A percentile compares a stretch with the other conserved stretches of the same genome.
These are phyloP conservation scores for Triangularia verruculosa DNA, from an alignment of 2,329 filamentous ascomycete species.

Conservation along the genomic window DNA sequence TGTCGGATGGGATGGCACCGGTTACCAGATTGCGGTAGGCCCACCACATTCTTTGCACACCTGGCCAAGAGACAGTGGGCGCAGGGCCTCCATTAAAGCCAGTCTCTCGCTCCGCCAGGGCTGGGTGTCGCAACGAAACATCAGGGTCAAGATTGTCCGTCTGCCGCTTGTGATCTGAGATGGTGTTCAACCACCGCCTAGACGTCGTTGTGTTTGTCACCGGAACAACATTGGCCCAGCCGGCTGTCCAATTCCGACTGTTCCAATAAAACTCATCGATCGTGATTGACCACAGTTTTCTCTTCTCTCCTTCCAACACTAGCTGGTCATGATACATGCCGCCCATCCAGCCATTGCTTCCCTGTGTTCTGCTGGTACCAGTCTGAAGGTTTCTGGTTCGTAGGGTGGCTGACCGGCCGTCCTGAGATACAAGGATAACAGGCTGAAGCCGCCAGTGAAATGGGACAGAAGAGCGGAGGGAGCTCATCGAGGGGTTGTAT, in stretches of 20 bases:
- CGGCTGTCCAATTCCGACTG: constrained; percentile 14
- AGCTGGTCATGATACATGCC: constrained; percentile 24
- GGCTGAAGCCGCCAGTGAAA: constrained; percentile 22
- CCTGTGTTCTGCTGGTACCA: constrained; percentile 8
- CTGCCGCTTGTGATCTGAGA: not conserved
- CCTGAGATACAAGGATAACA: constrained; percentile 17
- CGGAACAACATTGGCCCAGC: constrained; percentile 15
- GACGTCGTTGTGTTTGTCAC: not conserved
- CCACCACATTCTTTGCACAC: constrained; percentile 21
- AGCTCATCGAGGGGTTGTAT: not conserved
- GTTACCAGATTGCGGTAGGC: constrained; percentile 17
- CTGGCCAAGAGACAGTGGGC: constrained; percentile 14
- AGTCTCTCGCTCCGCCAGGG: constrained; percentile 7
- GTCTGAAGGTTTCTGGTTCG: constrained; percentile 17
- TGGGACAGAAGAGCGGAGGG: constrained; percentile 13
- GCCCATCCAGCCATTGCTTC: constrained; percentile 17
- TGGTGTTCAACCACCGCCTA: not conserved
- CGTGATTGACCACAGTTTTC: constrained; percentile 21
- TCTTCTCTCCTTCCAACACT: constrained; percentile 16
- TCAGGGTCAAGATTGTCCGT: constrained; percentile 11
- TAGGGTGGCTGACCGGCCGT: constrained; percentile 16
- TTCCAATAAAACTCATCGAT: constrained; percentile 25
- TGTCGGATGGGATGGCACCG: constrained; percentile 9
- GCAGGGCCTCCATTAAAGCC: constrained; percentile 20
- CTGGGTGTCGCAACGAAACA: constrained; percentile 13